Percentiles rank a stretch among this genome's conserved stretches.
phyloP scores from a whole-genome alignment of 2,329 filamentous ascomycete genomes.

The Claviceps maximensis region DNA sequence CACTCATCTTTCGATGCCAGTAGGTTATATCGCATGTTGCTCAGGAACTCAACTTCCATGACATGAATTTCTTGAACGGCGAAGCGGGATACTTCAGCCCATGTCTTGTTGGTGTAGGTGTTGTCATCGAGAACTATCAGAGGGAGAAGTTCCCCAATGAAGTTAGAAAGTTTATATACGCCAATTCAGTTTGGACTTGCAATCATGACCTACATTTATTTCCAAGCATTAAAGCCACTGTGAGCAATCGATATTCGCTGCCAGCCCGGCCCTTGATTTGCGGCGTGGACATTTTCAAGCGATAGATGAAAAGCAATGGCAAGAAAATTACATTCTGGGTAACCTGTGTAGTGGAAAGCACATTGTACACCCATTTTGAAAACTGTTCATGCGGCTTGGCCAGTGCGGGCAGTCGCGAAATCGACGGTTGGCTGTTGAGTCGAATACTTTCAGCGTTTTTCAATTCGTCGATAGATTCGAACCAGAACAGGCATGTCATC shows the following conservation, averaged over 20 bases:
- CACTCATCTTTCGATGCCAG: conserved; percentile 78
- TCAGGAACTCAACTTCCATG: conserved; percentile 99
- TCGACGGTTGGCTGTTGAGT: conserved; percentile 24
- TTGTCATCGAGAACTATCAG: conserved; percentile 82
- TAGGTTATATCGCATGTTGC: conserved; percentile 93
- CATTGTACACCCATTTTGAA: conserved; percentile 83
- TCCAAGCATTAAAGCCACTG: conserved; percentile 90
- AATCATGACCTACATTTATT: conserved; percentile 67
- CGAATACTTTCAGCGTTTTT: conserved; percentile 55
- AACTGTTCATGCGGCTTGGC: conserved; percentile 70
- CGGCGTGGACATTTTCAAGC: conserved; percentile 81
- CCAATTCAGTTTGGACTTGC: neutral
- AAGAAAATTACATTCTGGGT: conserved; percentile 89
- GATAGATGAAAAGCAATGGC: conserved; percentile 83
- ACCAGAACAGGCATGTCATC: conserved; percentile 97
- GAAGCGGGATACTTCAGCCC: conserved; percentile 94
- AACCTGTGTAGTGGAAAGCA: conserved; percentile 88
- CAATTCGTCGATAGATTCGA: conserved; percentile 73
- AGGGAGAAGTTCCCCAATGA: neutral
- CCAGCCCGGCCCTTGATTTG: conserved; percentile 81
- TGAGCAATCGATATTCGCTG: conserved; percentile 85
- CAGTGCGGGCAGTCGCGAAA: conserved; percentile 50
- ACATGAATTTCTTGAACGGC: conserved; percentile 91
- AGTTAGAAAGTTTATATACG: neutral
- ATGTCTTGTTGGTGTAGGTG: conserved; percentile 98